phyloP scores from a whole-genome alignment of 2,329 filamentous ascomycete genomes.

The Akanthomyces uredinophilus region DNA sequence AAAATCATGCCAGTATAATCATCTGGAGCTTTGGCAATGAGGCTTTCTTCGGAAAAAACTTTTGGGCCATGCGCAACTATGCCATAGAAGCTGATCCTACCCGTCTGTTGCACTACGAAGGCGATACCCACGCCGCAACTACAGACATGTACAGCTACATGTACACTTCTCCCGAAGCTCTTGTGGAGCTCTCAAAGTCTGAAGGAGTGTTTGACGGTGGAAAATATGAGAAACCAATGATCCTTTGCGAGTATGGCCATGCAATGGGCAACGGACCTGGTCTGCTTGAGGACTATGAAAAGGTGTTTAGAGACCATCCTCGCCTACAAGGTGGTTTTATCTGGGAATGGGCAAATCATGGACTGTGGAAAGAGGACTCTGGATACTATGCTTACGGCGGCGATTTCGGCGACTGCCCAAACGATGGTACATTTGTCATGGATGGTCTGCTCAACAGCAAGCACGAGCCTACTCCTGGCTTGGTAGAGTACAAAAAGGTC shows the following conservation, averaged over 20 bases:
- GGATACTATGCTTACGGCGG: slow-evolving; percentile 56
- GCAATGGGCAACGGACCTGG: slow-evolving; percentile 75
- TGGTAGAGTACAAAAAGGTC: slow-evolving; percentile 53
- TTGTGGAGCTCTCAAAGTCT: slow-evolving; percentile 38
- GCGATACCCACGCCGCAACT: slow-evolving; percentile 52
- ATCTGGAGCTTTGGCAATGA: slow-evolving; percentile 73
- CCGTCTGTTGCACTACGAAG: slow-evolving; percentile 62
- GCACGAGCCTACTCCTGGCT: slow-evolving; percentile 52
- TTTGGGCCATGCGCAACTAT: slow-evolving; percentile 62
- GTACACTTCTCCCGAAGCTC: slow-evolving; percentile 53
- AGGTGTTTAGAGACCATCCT: slow-evolving; percentile 55
- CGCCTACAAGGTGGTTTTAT: slow-evolving; percentile 62
- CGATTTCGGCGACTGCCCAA: slow-evolving; percentile 56
- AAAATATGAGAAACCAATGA: slow-evolving; percentile 50
- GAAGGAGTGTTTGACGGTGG: slow-evolving; percentile 41
- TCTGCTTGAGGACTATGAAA: slow-evolving; percentile 61
- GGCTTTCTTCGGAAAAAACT: slow-evolving; percentile 65
- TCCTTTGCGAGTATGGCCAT: slow-evolving; percentile 54
- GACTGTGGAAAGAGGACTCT: slow-evolving; percentile 42
- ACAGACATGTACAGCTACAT: slow-evolving; percentile 65
- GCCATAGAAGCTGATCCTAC: slow-evolving; percentile 52
- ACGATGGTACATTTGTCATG: slow-evolving; percentile 59
- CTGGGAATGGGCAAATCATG: slow-evolving; percentile 63
- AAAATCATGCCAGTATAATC: slow-evolving; percentile 65
- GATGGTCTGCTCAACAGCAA: slow-evolving; percentile 51